Evolutionary conservation across 208 protist genomes (phyloP).

Genomic region (Angomonas deanei): DNA sequence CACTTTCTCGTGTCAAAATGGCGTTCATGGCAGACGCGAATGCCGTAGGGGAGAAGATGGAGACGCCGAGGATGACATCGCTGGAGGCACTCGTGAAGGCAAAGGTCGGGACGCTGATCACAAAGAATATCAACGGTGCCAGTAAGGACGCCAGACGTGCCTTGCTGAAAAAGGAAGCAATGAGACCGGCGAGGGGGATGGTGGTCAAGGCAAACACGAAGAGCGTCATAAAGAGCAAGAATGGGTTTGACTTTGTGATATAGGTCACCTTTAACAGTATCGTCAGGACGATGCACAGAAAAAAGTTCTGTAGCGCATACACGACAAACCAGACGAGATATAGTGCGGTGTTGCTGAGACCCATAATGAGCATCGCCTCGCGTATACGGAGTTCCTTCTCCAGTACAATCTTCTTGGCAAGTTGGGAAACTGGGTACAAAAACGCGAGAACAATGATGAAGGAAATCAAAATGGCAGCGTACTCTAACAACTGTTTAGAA

Average conservation of each 20-base stretch:
- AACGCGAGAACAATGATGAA: conserved; percentile 71
- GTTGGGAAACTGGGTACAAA: conserved; percentile 73
- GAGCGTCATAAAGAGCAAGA: conserved; percentile 48
- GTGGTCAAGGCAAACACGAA: conserved; percentile 39
- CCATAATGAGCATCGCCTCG: conserved; percentile 86
- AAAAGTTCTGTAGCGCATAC: conserved; percentile 39
- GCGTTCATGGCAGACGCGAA: conserved; percentile 37
- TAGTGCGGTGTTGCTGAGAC: conserved; percentile 44
- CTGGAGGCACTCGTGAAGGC: conserved; percentile 25
- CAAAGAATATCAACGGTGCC: conserved; percentile 68
- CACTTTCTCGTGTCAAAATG: conserved; percentile 39
- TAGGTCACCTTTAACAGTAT: conserved; percentile 54
- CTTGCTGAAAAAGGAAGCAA: conserved; percentile 70
- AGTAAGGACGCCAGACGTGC: conserved; percentile 51
- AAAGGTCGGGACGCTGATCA: conserved; percentile 52
- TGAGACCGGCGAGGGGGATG: conserved; percentile 48
- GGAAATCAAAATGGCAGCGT: conserved; percentile 46
- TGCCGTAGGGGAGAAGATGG: conserved; percentile 48
- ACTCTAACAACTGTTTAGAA: conserved; percentile 26
- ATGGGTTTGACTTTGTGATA: conserved; percentile 19
- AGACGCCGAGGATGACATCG: conserved; percentile 17
- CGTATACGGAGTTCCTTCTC: conserved; percentile 83
- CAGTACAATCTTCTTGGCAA: conserved; percentile 70
- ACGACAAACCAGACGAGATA: conserved; percentile 59
- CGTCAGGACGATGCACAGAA: conserved; percentile 47